Conservation (phyloP, 2,329 filamentous ascomycete genomes). For the Penicillium freii region DNA sequence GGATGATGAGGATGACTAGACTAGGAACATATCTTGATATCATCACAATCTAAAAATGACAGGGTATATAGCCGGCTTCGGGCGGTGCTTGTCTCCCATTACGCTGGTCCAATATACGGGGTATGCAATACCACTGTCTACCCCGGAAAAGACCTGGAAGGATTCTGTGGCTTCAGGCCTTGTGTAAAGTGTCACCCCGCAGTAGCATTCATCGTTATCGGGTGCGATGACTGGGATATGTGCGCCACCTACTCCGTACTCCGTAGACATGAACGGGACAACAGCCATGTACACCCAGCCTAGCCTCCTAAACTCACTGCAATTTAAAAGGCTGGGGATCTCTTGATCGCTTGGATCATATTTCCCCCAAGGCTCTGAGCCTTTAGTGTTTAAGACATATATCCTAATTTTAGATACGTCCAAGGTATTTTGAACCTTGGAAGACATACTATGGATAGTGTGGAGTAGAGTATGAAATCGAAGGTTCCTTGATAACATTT, state of each 20-base stretch:
- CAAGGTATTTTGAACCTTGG: background rate
- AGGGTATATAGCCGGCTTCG: background rate
- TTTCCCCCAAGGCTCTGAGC: background rate
- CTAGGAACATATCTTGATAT: background rate
- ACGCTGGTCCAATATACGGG: background rate
- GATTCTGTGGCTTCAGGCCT: background rate
- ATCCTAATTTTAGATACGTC: background rate
- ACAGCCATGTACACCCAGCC: background rate
- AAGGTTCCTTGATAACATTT: too few species aligned
- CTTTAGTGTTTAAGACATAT: slow-evolving; percentile 10
- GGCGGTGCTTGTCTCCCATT: background rate
- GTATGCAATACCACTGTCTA: background rate
- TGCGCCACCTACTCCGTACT: background rate
- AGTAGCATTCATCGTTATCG: too few species aligned
- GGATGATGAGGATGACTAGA: slow-evolving; percentile 45
- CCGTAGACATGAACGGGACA: too few species aligned
- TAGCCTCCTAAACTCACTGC: background rate
- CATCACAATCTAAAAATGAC: background rate
- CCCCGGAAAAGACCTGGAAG: background rate
- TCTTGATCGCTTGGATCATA: background rate
- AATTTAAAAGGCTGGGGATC: background rate
- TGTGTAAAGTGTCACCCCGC: background rate
- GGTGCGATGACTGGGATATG: background rate
- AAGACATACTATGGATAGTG: background rate
- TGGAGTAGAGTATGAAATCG: too few species aligned